Evolutionary conservation across 2,329 filamentous ascomycete genomes (phyloP).

Genomic region (Bipolaris oryzae): DNA sequence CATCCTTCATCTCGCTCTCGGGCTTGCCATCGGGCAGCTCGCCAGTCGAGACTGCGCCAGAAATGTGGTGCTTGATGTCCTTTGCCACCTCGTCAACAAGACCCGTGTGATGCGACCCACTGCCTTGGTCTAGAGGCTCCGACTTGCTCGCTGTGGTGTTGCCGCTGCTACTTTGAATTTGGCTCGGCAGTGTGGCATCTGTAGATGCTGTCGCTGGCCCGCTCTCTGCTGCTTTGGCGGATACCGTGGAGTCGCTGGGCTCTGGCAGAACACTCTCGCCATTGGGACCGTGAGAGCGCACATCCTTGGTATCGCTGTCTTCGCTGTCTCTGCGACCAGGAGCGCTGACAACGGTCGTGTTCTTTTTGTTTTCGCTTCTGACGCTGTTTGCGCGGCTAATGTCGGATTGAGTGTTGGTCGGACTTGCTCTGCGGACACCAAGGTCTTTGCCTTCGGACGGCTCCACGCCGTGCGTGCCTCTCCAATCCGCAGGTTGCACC

Average conservation of each 20-base stretch:
- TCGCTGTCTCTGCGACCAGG: conserved; percentile 37
- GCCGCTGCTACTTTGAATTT: conserved; percentile 18
- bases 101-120: conserved; percentile 26
- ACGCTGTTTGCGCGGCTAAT: conserved; percentile 77
- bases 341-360: conserved; percentile 32
- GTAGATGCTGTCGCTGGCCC: conserved; percentile 19
- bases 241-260: conserved; percentile 27
- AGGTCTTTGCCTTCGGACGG: conserved; percentile 66
- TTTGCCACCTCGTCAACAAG: conserved; percentile 30
- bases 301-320: conserved; percentile 47
- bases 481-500: conserved; percentile 75
- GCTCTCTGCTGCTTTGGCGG: conserved; percentile 22
- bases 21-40: conserved; percentile 52
- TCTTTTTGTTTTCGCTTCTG: conserved; percentile 50
- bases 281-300: conserved; percentile 48
- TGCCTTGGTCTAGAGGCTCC: conserved; percentile 7
- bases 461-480: conserved; percentile 55
- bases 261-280: conserved; percentile 42
- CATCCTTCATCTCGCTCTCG: conserved; percentile 48
- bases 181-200: conserved; percentile 24
- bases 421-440: conserved; percentile 69
- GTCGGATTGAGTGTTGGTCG: conserved; percentile 62
- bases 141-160: conserved; percentile 5
- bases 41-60: conserved; percentile 45
- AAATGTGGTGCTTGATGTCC: conserved; percentile 38